These are phyloP conservation scores for Canavalia gladiata DNA, from an alignment of 306 rosid genomes.

Conservation along the genomic window DNA sequence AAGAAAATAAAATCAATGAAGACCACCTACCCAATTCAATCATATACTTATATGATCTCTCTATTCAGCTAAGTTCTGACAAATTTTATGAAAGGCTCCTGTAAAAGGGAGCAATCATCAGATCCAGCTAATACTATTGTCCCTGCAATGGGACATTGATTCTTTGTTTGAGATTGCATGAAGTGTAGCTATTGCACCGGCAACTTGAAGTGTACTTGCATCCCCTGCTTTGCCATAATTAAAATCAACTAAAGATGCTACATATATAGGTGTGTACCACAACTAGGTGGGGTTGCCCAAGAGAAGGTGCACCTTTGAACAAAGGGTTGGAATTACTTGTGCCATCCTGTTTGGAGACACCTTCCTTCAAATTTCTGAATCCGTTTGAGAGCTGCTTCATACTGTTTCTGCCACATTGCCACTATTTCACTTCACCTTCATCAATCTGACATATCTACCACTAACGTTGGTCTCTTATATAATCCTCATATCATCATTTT, in stretches of 20 bases:
- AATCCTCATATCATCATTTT: conserved; percentile 3
- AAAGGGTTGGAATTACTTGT: conserved; percentile 38
- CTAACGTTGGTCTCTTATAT: conserved; percentile 12
- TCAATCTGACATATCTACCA: conserved; percentile 16
- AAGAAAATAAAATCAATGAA: conserved; percentile 54
- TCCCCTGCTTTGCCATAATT: conserved; percentile 47
- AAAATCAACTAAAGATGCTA: conserved; percentile 41
- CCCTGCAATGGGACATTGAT: conserved; percentile 49
- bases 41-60: conserved; percentile 42
- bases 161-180: conserved; percentile 57
- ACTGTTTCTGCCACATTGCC: conserved; percentile 32
- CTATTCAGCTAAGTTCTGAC: conserved; percentile 63
- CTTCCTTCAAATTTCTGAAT: conserved; percentile 58
- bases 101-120: conserved; percentile 73
- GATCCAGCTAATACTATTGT: conserved; percentile 60
- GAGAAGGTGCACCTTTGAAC: conserved; percentile 46
- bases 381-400: conserved; percentile 32
- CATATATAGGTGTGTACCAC: conserved; percentile 23
- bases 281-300: conserved; percentile 51
- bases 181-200: conserved; percentile 39
- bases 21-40: conserved; percentile 53
- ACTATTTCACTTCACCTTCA: conserved; percentile 40
- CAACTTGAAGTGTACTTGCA: conserved; percentile 47
- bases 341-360: conserved; percentile 47
- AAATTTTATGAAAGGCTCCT: conserved; percentile 57